Evolutionary conservation across 176 grass and related monocot genomes (phyloP).

Genomic region (Cocos nucifera): DNA sequence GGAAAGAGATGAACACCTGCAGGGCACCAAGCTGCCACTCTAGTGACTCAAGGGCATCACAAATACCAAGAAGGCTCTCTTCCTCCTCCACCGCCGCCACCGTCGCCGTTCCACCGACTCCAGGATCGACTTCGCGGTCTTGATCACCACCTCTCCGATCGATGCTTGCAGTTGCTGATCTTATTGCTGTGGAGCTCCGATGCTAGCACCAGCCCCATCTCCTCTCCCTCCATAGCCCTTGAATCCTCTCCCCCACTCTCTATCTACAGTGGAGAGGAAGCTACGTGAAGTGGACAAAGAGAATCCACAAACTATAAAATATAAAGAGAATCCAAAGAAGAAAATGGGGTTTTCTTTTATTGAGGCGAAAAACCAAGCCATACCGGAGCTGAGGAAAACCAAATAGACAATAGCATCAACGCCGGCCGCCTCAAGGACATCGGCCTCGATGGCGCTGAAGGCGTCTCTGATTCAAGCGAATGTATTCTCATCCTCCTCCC

Average conservation of each 20-base stretch:
- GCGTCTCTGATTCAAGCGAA: conserved; percentile 55
- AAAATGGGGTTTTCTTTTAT: background rate
- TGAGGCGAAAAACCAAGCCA: background rate
- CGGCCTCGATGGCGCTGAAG: conserved; percentile 34
- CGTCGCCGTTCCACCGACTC: too few relatives aligned
- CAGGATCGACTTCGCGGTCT: background rate
- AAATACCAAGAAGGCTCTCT: conserved; percentile 2
- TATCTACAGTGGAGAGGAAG: too few relatives aligned
- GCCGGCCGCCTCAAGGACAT: conserved; percentile 56
- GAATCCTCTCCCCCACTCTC: too few relatives aligned
- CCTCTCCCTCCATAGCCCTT: conserved; percentile 59
- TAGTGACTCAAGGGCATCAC: conserved; percentile 1
- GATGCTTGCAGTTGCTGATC: conserved; percentile 55
- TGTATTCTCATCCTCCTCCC: conserved; percentile 35
- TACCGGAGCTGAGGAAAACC: conserved; percentile 74
- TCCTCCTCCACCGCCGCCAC: background rate
- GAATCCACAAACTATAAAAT: background rate
- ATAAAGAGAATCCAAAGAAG: background rate
- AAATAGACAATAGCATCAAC: conserved; percentile 84
- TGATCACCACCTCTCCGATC: background rate
- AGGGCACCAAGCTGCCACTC: conserved; percentile 7
- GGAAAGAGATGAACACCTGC: background rate
- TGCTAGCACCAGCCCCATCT: conserved; percentile 74
- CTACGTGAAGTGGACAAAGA: too few relatives aligned
- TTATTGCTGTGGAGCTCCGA: conserved; percentile 63